Base-by-base conservation (phyloP, 108 stramenopile genomes). In the Pseudonitzschia multistriata region DNA sequence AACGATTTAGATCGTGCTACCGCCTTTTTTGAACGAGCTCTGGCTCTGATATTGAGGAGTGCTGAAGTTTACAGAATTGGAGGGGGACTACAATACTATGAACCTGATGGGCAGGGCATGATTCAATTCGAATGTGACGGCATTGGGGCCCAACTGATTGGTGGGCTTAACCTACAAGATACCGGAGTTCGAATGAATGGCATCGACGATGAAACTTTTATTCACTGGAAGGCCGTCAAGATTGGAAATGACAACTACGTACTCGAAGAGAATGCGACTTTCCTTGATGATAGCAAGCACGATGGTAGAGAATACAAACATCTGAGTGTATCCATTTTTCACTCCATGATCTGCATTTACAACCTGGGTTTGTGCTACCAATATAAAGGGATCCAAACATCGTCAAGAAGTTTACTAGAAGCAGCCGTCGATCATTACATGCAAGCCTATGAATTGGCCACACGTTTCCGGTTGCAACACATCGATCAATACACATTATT, bases 201-300 rank as follows among this genome's bases (percentile, higher is more conserved):
- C n/a, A 33, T 59, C 0, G 57, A 59, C 13, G 34, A 59, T n/a
- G 34, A 37, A n/a, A 59, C 28, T 33, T 59, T 59, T 19, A 59
- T 59, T 59, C 57, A 59, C 29, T 59, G 57, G 57, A 59, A 59
- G 57, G 57, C 57, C 5, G 57, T 59, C n/a, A 59, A 59, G 57
- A 59, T 59, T n/a, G 57, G 57, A 5, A 33, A 59, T 15, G 31
- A 59, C n/a, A 1, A 59, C 29, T 4, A 3, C 50, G 24, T 24
- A n/a, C 50, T 3, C 3, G 25, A 22, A 25, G 50, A 52, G 25
- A 52, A 52, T 2, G 50, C 3, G 0, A 25, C 22, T 24, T 52
- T 52, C 50, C 3, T 19, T 30, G n/a, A 59, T 17, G 34, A 35
- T 17, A 59, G 19, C 31, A 35, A 13, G 13, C 31, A 59, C n/a